Evolutionary conservation across 768 basidiomycete genomes (phyloP).

Genomic region (Naganishia vishniacii): DNA sequence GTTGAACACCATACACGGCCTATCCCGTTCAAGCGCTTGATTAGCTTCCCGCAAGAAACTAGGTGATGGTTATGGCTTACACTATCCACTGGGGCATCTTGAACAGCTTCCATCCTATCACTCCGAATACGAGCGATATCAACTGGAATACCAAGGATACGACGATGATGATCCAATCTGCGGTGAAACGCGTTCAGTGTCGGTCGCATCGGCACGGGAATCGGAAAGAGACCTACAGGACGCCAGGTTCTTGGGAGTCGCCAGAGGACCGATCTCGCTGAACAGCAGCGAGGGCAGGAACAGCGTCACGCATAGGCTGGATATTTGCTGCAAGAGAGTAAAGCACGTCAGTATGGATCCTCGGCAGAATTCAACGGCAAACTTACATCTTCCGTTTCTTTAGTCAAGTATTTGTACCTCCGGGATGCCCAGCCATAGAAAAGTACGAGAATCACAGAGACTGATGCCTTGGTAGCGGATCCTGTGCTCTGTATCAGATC

Average conservation of each 20-base stretch:
- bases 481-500: not conserved
- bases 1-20: conserved; percentile 47
- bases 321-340: not conserved
- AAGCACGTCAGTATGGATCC: not conserved
- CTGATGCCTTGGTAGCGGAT: conserved; percentile 32
- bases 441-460: conserved; percentile 42
- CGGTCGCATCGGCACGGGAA: not conserved
- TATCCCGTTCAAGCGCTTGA: conserved; percentile 18
- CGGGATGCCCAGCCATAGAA: conserved; percentile 37
- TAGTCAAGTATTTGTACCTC: conserved; percentile 32
- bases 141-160: conserved; percentile 43
- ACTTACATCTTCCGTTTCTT: conserved; percentile 32
- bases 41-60: not conserved
- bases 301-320: conserved; percentile 37
- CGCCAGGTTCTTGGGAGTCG: conserved; percentile 39
- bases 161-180: conserved; percentile 44
- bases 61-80: conserved; percentile 27
- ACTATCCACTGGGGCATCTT: conserved; percentile 40
- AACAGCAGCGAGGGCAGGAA: conserved; percentile 47
- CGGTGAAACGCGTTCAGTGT: not conserved
- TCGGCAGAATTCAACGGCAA: not conserved
- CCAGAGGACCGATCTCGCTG: conserved; percentile 46
- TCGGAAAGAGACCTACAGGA: conserved; percentile 33
- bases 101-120: conserved; percentile 29
- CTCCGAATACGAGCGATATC: conserved; percentile 37